A percentile compares a stretch with the other conserved stretches of the same genome.
Conservation (phyloP, 208 protist genomes). For the Leishmania tarentolae region DNA sequence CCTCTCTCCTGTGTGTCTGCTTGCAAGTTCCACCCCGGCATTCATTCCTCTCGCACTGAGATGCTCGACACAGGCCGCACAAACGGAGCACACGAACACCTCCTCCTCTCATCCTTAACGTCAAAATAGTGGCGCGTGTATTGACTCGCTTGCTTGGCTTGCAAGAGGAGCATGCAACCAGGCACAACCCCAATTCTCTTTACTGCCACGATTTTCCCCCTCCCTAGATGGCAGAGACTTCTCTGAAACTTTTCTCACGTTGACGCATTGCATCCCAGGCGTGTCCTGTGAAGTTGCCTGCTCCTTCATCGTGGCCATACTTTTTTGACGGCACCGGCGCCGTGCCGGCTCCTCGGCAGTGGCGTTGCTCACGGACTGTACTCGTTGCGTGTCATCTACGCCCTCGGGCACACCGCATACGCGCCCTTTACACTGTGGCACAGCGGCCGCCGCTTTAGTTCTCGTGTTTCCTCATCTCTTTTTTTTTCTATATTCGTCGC, state of each 20-base stretch:
- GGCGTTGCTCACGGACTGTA: too few species aligned
- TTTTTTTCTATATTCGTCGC: background rate
- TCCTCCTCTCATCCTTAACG: background rate
- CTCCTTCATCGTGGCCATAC: background rate
- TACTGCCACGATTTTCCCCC: background rate
- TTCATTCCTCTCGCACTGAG: background rate
- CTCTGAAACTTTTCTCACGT: background rate
- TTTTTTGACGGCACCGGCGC: too few species aligned
- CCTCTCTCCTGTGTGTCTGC: background rate
- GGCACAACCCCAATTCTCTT: background rate
- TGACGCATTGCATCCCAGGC: background rate
- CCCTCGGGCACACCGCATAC: background rate
- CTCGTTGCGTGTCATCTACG: background rate
- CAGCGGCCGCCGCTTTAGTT: background rate
- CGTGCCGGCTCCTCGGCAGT: too few species aligned
- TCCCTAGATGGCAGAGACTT: background rate
- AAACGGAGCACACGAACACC: background rate
- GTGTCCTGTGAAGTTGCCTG: background rate
- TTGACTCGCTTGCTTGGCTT: background rate
- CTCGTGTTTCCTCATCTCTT: background rate
- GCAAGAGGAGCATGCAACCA: background rate
- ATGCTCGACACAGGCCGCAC: background rate
- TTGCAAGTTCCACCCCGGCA: background rate
- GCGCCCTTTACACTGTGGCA: background rate
- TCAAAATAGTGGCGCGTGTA: background rate